These are phyloP conservation scores for Boletus subparvulus DNA, from an alignment of 768 basidiomycete genomes.

Conservation along the genomic window DNA sequence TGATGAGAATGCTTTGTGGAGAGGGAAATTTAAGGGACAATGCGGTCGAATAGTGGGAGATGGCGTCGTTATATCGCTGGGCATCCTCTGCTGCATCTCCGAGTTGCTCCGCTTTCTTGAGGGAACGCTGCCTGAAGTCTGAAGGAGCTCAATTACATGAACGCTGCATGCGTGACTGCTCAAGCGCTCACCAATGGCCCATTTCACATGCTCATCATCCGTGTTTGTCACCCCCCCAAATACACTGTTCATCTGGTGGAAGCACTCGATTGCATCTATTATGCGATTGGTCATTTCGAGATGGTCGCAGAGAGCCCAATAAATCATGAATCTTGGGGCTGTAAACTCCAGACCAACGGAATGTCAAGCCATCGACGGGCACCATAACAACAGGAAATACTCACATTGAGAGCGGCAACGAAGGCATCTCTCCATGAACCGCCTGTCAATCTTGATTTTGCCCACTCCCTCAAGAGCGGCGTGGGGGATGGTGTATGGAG, in stretches of 20 bases:
- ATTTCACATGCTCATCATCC: background rate
- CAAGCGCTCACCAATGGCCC: background rate
- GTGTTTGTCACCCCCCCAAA: background rate
- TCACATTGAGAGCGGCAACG: background rate
- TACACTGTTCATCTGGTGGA: background rate
- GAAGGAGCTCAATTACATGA: background rate
- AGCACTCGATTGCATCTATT: background rate
- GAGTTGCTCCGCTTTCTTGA: background rate
- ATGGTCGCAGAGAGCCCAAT: background rate
- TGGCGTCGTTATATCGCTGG: background rate
- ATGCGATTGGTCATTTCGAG: background rate
- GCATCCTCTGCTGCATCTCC: background rate
- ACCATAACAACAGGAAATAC: background rate
- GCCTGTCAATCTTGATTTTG: background rate
- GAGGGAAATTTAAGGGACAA: background rate
- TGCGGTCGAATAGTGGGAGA: background rate
- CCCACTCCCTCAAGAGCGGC: background rate
- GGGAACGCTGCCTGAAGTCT: background rate
- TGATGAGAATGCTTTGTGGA: background rate
- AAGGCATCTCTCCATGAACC: background rate
- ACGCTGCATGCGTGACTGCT: background rate
- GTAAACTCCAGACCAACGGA: background rate
- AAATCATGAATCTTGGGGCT: background rate
- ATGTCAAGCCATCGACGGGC: background rate
- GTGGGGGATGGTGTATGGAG: background rate